Conservation (phyloP, 1,284 basidiomycete genomes). For the Apiotrichum montevideense region DNA sequence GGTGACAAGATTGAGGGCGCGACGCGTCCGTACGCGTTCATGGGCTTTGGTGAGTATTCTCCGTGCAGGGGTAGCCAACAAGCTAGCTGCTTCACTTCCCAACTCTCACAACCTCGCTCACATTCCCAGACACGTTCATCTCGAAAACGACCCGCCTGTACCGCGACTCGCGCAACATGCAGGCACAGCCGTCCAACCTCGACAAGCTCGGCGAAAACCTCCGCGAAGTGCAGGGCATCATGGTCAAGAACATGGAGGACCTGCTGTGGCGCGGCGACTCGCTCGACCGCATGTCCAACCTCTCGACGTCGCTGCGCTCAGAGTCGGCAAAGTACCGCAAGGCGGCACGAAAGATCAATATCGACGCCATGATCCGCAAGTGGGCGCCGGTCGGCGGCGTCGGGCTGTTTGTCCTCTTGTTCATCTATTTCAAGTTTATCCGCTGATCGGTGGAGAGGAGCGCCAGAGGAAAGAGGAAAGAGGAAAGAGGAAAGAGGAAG, state of each 20-base stretch:
- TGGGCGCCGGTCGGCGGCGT: constrained; percentile 87
- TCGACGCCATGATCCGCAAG: constrained; percentile 87
- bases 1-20: constrained; percentile 79
- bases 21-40: constrained; percentile 88
- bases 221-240: constrained; percentile 95
- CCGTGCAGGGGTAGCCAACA: too few relatives aligned
- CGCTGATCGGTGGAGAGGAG: not conserved
- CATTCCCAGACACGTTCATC: constrained; percentile 83
- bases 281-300: constrained; percentile 72
- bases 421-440: constrained; percentile 87
- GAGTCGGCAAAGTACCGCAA: constrained; percentile 98
- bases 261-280: constrained; percentile 63
- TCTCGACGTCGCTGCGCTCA: constrained; percentile 93
- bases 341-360: constrained; percentile 89
- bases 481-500: too few relatives aligned
- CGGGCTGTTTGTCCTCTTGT: constrained; percentile 69
- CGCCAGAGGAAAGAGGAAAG: too few relatives aligned
- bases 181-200: constrained; percentile 47
- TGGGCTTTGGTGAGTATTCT: constrained; percentile 73
- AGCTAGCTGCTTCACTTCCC: too few relatives aligned
- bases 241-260: constrained; percentile 99
- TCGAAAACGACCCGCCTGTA: constrained; percentile 94
- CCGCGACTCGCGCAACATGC: constrained; percentile 73
- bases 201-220: constrained; percentile 92
- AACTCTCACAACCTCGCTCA: not conserved